These are phyloP conservation scores for Nemania diffusa DNA, from an alignment of 2,329 filamentous ascomycete genomes.

Conservation along the genomic window DNA sequence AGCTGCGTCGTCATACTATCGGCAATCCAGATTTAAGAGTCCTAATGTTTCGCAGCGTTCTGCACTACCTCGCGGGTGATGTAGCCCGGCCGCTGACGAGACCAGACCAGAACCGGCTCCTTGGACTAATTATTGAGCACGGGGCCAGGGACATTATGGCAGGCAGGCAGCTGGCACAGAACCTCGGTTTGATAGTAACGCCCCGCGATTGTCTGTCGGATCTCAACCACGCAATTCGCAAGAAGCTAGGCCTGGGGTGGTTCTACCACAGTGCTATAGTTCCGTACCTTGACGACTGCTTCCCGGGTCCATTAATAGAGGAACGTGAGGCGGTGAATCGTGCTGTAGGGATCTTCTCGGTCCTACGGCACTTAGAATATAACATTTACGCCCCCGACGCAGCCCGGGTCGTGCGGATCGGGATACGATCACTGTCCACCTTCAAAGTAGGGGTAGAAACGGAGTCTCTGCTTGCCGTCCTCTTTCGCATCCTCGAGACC, in stretches of 20 bases:
- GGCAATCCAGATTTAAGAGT: slow-evolving; percentile 23
- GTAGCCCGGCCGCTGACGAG: slow-evolving; percentile 42
- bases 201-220: slow-evolving; percentile 45
- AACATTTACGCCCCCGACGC: slow-evolving; percentile 64
- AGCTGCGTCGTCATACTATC: not conserved
- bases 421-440: slow-evolving; percentile 59
- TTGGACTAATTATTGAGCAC: slow-evolving; percentile 36
- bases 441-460: slow-evolving; percentile 57
- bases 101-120: slow-evolving; percentile 37
- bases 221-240: slow-evolving; percentile 44
- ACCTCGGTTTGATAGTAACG: slow-evolving; percentile 44
- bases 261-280: slow-evolving; percentile 48
- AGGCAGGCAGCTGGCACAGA: slow-evolving; percentile 44
- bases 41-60: slow-evolving; percentile 44
- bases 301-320: slow-evolving; percentile 46
- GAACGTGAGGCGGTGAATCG: slow-evolving; percentile 53
- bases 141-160: slow-evolving; percentile 34
- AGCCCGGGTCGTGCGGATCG: slow-evolving; percentile 58
- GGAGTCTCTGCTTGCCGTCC: slow-evolving; percentile 59
- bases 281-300: slow-evolving; percentile 54
- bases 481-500: slow-evolving; percentile 60
- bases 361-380: slow-evolving; percentile 62
- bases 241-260: slow-evolving; percentile 44
- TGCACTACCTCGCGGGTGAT: slow-evolving; percentile 49
- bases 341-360: slow-evolving; percentile 59